Conservation (phyloP, 2,329 filamentous ascomycete genomes). For the Talaromyces verruculosus region DNA sequence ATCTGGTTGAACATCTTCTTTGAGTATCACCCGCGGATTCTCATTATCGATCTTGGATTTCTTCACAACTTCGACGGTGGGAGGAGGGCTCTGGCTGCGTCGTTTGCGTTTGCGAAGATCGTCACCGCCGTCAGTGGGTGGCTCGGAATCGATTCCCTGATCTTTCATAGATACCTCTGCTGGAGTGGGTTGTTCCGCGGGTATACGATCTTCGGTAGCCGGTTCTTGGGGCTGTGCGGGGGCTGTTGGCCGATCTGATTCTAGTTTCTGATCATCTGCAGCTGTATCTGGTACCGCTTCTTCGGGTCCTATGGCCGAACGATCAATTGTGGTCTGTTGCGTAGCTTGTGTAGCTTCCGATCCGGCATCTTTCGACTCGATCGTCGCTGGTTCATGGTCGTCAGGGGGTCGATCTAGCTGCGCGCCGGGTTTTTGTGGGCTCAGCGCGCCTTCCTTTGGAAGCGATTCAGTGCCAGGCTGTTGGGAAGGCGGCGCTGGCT, state of each 20-base stretch:
- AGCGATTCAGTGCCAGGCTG: slow-evolving; percentile 14
- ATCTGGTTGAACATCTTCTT: slow-evolving; percentile 30
- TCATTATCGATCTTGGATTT: slow-evolving; percentile 54
- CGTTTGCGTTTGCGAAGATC: slow-evolving; percentile 67
- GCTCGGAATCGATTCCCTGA: slow-evolving; percentile 31
- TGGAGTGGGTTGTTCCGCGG: background rate
- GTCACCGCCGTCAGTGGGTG: slow-evolving; percentile 41
- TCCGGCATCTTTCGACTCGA: slow-evolving; percentile 4
- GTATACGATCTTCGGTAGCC: background rate
- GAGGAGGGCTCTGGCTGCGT: slow-evolving; percentile 62
- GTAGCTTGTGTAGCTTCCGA: slow-evolving; percentile 2
- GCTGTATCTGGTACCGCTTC: background rate
- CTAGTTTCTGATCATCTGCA: background rate
- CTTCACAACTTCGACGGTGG: slow-evolving; percentile 58
- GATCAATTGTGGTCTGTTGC: slow-evolving; percentile 4
- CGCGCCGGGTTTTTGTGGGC: background rate
- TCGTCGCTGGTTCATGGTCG: background rate
- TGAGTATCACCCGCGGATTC: slow-evolving; percentile 35
- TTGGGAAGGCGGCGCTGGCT: slow-evolving; percentile 15
- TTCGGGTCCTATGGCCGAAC: background rate
- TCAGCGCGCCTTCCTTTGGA: background rate
- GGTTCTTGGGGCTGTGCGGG: background rate
- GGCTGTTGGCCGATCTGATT: background rate
- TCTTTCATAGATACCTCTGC: slow-evolving; percentile 28
- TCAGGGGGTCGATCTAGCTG: background rate